Evolutionary conservation across 805 yeast species (phyloP).

Genomic region (Yarrowia sp.): DNA sequence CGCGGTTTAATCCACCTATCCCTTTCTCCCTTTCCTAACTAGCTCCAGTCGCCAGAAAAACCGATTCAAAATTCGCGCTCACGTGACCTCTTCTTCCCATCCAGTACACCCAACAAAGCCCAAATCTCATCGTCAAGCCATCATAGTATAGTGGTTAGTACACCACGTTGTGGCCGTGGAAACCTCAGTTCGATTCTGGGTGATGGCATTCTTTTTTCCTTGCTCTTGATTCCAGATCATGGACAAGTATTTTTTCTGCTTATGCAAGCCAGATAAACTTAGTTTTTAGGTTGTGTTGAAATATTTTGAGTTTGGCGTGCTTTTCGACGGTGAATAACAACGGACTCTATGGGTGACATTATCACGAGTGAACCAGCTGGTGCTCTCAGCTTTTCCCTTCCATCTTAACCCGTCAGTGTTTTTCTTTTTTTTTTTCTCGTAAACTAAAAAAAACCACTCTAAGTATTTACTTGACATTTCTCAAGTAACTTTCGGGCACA

Average conservation of each 20-base stretch:
- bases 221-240: not conserved
- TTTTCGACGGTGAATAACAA: too few relatives aligned
- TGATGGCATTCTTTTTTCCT: constrained; percentile 48
- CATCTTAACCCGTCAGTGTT: too few relatives aligned
- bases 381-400: too few relatives aligned
- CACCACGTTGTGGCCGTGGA: constrained; percentile 62
- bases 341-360: too few relatives aligned
- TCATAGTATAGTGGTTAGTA: constrained; percentile 56
- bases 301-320: too few relatives aligned
- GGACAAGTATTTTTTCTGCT: not conserved
- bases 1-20: too few relatives aligned
- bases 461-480: too few relatives aligned
- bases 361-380: too few relatives aligned
- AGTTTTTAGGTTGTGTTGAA: not conserved
- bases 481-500: too few relatives aligned
- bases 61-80: not conserved
- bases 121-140: not conserved
- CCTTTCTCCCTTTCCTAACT: not conserved
- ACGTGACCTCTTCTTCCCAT: not conserved
- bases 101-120: not conserved
- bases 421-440: too few relatives aligned
- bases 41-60: not conserved
- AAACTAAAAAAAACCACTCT: too few relatives aligned
- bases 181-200: constrained; percentile 67
- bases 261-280: not conserved